Base-by-base conservation (phyloP, 768 basidiomycete species). In the Terana coerulea region DNA sequence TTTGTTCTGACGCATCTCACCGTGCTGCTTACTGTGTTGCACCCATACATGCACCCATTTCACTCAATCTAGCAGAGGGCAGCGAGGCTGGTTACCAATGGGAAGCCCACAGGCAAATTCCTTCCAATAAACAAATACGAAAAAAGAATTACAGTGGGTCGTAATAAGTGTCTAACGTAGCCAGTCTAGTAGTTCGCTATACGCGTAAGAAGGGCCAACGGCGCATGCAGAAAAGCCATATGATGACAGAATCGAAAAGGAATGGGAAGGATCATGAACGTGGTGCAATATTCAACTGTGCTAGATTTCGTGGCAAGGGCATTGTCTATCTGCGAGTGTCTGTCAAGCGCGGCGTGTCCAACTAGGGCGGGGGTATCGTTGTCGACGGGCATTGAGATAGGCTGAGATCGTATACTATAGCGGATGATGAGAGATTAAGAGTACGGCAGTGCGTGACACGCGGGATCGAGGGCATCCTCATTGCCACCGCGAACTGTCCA, bases 321-420 rank as follows among this genome's bases (percentile, higher is more conserved):
- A 57, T 57, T 46, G 55, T 57, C 55, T 53, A 50, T 53, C 51
- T 52, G 48, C 37, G 42, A 56, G 36, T 47, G 55, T 57, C 55
- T 49, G 41, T 51, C 41, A 46, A 31, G 36, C 51, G 44, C n/a
- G n/a, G n/a, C n/a, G 47, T 28, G 34, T 46, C 25, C 47, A 42
- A 52, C 37, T 37, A 21, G 50, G 21, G 26, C 17, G 31, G 25
- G 55, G 52, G 51, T 53, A 57, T 57, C 43, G 49, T 46, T 47
- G 54, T 55, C 43, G 49, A 40, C 49, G 33, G 47, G 50, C 47
- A n/a, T 40, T 53, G 39, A 51, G 55, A 57, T 57, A 57, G 55
- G 55, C 51, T 57, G 55, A 33, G 43, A 46, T 56, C 44, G 55
- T 51, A 51, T 51, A 51, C 24, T 46, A 47, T 28, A 29, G 29